Percentiles rank a stretch among this genome's conserved stretches.
Evolutionary conservation across 768 basidiomycete genomes (phyloP).

Genomic region (Suillus discolor): DNA sequence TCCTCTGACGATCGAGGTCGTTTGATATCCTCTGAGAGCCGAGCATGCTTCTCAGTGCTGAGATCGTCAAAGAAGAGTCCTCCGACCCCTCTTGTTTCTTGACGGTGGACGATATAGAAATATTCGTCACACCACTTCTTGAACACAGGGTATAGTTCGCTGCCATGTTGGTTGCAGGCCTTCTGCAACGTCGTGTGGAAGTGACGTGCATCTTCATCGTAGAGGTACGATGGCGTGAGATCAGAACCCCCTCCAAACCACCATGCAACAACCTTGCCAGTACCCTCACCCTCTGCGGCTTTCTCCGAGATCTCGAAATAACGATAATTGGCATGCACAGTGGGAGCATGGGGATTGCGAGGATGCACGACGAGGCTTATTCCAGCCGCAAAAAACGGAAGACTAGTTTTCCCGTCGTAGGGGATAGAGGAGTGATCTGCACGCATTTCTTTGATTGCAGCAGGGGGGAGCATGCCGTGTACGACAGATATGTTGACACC

Average conservation of each 20-base stretch:
- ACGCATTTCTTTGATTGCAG: conserved; percentile 93
- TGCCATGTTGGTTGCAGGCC: conserved; percentile 76
- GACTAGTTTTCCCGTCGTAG: conserved; percentile 55
- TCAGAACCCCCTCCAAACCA: conserved; percentile 99
- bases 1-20: conserved; percentile 64
- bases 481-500: conserved; percentile 96
- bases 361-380: conserved; percentile 94
- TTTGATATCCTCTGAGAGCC: conserved; percentile 46
- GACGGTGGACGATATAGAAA: conserved; percentile 88
- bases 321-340: conserved; percentile 94
- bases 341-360: conserved; percentile 89
- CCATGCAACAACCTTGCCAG: conserved; percentile 77
- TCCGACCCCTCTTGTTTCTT: conserved; percentile 86
- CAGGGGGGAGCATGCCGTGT: conserved; percentile 82
- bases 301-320: conserved; percentile 91
- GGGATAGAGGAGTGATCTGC: conserved; percentile 85
- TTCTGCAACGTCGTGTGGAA: conserved; percentile 81
- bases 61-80: conserved; percentile 98
- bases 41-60: conserved; percentile 61
- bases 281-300: conserved; percentile 33
- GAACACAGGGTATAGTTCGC: conserved; percentile 71
- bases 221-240: conserved; percentile 92
- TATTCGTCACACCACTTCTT: conserved; percentile 99
- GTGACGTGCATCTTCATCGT: conserved; percentile 81
- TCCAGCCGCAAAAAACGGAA: conserved; percentile 94